Evolutionary conservation across 306 rosid species (phyloP).

Genomic region (Quercus wislizeni): DNA sequence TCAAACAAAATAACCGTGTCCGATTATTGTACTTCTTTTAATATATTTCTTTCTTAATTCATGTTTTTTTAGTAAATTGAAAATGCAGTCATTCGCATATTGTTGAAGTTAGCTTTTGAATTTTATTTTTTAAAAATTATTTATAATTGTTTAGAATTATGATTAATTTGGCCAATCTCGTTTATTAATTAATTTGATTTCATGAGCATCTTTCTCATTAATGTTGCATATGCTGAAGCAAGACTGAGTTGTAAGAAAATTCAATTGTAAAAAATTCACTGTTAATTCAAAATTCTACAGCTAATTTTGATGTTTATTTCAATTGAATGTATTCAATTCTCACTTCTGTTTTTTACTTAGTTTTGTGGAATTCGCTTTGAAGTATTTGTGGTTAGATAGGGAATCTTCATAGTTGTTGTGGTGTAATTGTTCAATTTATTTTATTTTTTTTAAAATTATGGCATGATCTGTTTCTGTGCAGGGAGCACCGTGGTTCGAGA

Average conservation of each 20-base stretch:
- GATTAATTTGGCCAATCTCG: background rate
- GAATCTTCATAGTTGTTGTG: slow-evolving; percentile 9
- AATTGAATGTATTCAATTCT: background rate
- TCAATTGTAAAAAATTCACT: background rate
- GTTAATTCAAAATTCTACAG: background rate
- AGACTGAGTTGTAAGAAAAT: background rate
- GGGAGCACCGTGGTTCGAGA: slow-evolving; percentile 74
- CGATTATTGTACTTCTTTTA: background rate
- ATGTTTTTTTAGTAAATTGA: background rate
- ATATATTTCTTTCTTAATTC: background rate
- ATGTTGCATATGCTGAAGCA: background rate
- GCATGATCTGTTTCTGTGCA: slow-evolving; percentile 26
- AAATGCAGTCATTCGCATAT: too few species aligned
- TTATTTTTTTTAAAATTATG: background rate
- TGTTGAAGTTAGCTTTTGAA: too few species aligned
- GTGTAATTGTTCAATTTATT: background rate
- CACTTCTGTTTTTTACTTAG: background rate
- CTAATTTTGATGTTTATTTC: background rate
- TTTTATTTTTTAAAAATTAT: too few species aligned
- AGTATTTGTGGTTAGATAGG: background rate
- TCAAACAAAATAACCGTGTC: background rate
- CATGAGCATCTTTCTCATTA: background rate
- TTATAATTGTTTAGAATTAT: too few species aligned
- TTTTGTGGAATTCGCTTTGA: slow-evolving; percentile 5
- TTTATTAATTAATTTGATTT: background rate